These are phyloP conservation scores for Raffaelea ambrosiae DNA, from an alignment of 2,329 filamentous ascomycete genomes.

Conservation along the genomic window DNA sequence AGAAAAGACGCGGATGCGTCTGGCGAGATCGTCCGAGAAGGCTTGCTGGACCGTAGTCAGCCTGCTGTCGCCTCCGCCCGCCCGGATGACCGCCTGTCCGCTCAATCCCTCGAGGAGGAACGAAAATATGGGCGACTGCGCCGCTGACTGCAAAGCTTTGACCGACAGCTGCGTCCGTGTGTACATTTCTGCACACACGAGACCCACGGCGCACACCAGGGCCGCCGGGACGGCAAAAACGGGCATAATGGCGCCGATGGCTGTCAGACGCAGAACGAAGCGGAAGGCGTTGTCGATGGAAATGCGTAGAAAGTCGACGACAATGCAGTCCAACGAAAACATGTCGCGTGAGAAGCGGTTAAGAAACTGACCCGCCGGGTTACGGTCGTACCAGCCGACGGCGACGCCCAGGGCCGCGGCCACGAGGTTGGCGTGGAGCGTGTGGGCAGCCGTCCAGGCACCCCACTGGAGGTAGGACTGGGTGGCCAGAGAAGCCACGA, in stretches of 20 bases:
- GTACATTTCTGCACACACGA: constrained; percentile 41
- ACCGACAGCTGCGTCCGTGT: constrained; percentile 30
- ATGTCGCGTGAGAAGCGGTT: constrained; percentile 35
- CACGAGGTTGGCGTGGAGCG: constrained; percentile 44
- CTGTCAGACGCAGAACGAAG: constrained; percentile 3
- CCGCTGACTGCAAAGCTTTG: constrained; percentile 24
- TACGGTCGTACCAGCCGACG: constrained; percentile 46
- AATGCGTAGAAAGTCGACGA: constrained; percentile 35
- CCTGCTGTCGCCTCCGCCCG: constrained; percentile 8
- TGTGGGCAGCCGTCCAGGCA: constrained; percentile 46
- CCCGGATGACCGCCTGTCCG: constrained; percentile 3
- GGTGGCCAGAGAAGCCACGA: constrained; percentile 33
- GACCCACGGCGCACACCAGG: constrained; percentile 34
- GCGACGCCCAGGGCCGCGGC: constrained; percentile 43
- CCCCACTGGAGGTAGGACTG: constrained; percentile 20
- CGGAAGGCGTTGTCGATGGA: constrained; percentile 36
- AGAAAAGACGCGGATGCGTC: constrained; percentile 38
- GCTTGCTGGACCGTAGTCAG: constrained; percentile 25
- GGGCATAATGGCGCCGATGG: constrained; percentile 40
- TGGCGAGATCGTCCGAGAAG: constrained; percentile 41
- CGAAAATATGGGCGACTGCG: neutral
- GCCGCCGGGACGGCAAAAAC: constrained; percentile 39
- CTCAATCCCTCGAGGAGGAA: constrained; percentile 2
- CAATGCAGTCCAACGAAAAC: constrained; percentile 41
- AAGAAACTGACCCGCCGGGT: constrained; percentile 22